Base-by-base conservation (phyloP, 2,329 filamentous ascomycete genomes). In the Exserohilum turcica region DNA sequence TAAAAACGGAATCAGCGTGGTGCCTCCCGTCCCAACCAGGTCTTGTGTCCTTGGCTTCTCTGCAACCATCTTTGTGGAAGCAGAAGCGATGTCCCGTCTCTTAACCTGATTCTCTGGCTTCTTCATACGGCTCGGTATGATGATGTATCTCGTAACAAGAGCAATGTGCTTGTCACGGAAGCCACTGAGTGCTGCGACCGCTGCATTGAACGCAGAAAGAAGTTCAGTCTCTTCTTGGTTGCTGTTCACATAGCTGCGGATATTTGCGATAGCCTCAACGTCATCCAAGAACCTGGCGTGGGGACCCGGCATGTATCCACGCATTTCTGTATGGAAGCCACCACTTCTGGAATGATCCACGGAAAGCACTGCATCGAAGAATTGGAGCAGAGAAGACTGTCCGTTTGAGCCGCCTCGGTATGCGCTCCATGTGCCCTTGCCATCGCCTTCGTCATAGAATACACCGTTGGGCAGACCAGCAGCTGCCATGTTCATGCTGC, bases 401-500 rank as follows among this genome's bases (percentile, higher is more conserved):
- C 79, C 81, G 59, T 84, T 84, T 56, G 80, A 83, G 0, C 81
- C 81, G 2, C 81, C 81, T 28, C 79, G 78, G 52, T 81, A 79
- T 43, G 80, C 77, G 16, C 74, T 72, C 80, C 80, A 83, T 10
- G 77, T 67, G 1, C 79, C 80, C 32, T 74, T 73, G 0, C 78
- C 79, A 6, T 79, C 61, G 3, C 80, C 80, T 33, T 78, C 68
- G 47, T 82, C 80, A 57, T 82, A 83, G 57, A 80, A 82, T 2
- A 83, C 77, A 9, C 81, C 81, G 5, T 76, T 73, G 0, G 80
- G 79, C 27, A 83, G 62, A 3, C 80, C 80, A 0, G 80, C 80
- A 2, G 74, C 70, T 6, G 75, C 76, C 80, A 83, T 82, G 48
- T 81, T 80, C 69, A 81, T 82, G 55, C 78, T 82, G 0, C 81